Evolutionary conservation across 208 protist species (phyloP).

Genomic region (Wallacemonas sp.): DNA sequence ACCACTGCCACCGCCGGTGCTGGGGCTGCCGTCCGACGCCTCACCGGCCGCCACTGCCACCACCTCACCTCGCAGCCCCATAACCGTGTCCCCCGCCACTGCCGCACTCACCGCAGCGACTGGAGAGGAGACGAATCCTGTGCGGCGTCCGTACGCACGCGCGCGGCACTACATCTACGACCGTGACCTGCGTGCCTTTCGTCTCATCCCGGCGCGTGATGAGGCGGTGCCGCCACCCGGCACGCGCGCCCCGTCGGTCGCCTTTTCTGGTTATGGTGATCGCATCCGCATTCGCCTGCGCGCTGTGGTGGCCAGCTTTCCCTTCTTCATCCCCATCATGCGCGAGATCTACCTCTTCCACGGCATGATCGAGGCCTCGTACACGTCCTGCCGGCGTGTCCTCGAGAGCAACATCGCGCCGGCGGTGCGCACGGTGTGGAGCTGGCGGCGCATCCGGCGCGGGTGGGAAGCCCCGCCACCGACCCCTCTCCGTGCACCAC

Average conservation of each 20-base stretch:
- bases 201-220: slow-evolving; percentile 23
- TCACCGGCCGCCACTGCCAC: neutral
- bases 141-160: slow-evolving; percentile 21
- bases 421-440: slow-evolving; percentile 16
- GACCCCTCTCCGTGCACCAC: neutral
- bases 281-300: slow-evolving; percentile 31
- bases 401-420: slow-evolving; percentile 36
- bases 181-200: slow-evolving; percentile 16
- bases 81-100: neutral
- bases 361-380: slow-evolving; percentile 56
- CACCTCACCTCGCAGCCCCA: neutral
- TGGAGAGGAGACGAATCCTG: neutral
- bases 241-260: neutral
- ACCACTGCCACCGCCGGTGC: neutral
- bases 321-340: slow-evolving; percentile 59
- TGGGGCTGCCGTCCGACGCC: no score
- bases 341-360: slow-evolving; percentile 55
- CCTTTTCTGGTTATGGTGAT: slow-evolving; percentile 5
- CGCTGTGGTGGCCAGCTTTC: slow-evolving; percentile 52
- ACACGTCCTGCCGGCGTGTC: slow-evolving; percentile 31
- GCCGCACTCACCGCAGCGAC: neutral
- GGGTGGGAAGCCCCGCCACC: neutral
- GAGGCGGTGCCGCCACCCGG: slow-evolving; percentile 28
- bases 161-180: slow-evolving; percentile 35
- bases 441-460: neutral